Percentiles rank a stretch among this genome's conserved stretches.
Evolutionary conservation across 1,284 basidiomycete species (phyloP).

Genomic region (Tilletia indica): DNA sequence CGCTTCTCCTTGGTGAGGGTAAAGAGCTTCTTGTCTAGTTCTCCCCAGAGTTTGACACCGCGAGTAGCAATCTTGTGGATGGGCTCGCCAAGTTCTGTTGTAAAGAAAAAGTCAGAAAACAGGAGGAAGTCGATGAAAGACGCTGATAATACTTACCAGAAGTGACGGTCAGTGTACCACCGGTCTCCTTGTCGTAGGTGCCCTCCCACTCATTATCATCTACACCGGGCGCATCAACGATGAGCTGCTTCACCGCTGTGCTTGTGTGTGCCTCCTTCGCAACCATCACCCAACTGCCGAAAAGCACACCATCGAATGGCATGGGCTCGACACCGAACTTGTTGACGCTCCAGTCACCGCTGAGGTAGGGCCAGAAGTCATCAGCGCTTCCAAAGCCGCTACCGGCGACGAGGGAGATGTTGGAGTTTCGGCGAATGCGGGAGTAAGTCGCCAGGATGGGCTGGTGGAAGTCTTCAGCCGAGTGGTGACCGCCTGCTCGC

Average conservation of each 20-base stretch:
- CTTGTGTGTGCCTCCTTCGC: constrained; percentile 96
- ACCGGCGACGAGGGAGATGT: constrained; percentile 89
- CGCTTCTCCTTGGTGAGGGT: constrained; percentile 93
- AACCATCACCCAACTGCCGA: constrained; percentile 94
- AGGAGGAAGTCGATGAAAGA: not conserved
- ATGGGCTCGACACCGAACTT: constrained; percentile 85
- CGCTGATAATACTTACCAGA: constrained; percentile 58
- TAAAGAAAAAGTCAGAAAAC: not conserved
- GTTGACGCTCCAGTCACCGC: constrained; percentile 87
- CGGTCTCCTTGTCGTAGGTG: constrained; percentile 89
- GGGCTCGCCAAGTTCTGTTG: constrained; percentile 84
- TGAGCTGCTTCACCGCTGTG: constrained; percentile 90
- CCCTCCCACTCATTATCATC: constrained; percentile 89
- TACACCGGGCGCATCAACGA: constrained; percentile 89
- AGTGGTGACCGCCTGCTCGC: constrained; percentile 97
- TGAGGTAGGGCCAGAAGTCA: constrained; percentile 94
- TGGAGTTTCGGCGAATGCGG: constrained; percentile 80
- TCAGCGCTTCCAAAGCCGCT: constrained; percentile 94
- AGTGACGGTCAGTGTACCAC: constrained; percentile 91
- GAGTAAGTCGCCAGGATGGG: constrained; percentile 88
- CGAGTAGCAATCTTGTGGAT: constrained; percentile 98
- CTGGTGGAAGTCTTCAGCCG: constrained; percentile 97
- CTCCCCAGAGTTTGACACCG: constrained; percentile 94
- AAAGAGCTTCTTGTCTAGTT: constrained; percentile 89
- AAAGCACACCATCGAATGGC: constrained; percentile 95